These are phyloP conservation scores for Gelatoporia subvermispora DNA, from an alignment of 768 basidiomycete species.

Conservation along the genomic window DNA sequence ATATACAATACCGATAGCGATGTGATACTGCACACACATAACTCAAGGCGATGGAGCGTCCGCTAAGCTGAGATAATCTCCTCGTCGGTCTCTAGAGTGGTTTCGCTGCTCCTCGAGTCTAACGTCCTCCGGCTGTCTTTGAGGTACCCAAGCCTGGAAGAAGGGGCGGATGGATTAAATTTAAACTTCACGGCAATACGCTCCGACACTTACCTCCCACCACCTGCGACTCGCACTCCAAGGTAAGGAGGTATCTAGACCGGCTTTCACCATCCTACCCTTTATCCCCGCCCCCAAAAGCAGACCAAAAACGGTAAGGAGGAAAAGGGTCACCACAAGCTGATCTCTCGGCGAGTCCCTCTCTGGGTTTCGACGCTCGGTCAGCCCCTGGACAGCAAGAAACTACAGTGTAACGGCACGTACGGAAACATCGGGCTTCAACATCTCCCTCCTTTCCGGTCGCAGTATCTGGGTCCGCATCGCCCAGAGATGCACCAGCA, in stretches of 20 bases:
- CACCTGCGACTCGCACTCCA: slow-evolving; percentile 66
- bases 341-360: slow-evolving; percentile 95
- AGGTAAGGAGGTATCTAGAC: slow-evolving; percentile 55
- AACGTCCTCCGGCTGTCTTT: slow-evolving; percentile 49
- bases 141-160: slow-evolving; percentile 43
- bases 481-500: slow-evolving; percentile 74
- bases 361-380: slow-evolving; percentile 43
- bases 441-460: slow-evolving; percentile 96
- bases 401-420: slow-evolving; percentile 28
- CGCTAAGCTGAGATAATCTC: slow-evolving; percentile 42
- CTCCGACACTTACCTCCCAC: slow-evolving; percentile 65
- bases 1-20: slow-evolving; percentile 8
- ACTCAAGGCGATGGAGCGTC: slow-evolving; percentile 17
- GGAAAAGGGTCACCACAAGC: slow-evolving; percentile 85
- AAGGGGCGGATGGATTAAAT: slow-evolving; percentile 7
- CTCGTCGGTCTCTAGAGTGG: slow-evolving; percentile 33
- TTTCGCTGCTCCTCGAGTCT: slow-evolving; percentile 28
- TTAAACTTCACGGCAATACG: slow-evolving; percentile 3
- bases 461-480: slow-evolving; percentile 87
- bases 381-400: slow-evolving; percentile 4
- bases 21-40: background rate
- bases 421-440: slow-evolving; percentile 93
- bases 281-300: slow-evolving; percentile 82
- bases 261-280: slow-evolving; percentile 75
- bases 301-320: slow-evolving; percentile 82